Evolutionary conservation across 2,329 filamentous ascomycete species (phyloP).

Genomic region (Penicillium sp.): DNA sequence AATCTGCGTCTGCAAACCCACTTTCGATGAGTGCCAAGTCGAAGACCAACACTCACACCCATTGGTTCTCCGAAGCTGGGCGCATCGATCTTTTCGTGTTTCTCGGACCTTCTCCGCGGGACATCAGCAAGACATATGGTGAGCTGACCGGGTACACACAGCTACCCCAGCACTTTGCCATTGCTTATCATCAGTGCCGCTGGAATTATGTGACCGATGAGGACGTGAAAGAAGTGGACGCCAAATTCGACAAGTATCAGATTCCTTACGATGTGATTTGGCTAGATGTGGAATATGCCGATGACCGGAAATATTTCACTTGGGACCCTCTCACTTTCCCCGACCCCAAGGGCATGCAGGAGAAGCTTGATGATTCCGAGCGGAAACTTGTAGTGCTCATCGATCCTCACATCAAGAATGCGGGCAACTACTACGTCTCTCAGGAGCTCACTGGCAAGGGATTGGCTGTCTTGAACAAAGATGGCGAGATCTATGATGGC

Average conservation of each 20-base stretch:
- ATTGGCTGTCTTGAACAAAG: constrained; percentile 82
- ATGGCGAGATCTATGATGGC: constrained; percentile 80
- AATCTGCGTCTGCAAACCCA: constrained; percentile 66
- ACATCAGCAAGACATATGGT: constrained; percentile 74
- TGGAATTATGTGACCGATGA: constrained; percentile 99
- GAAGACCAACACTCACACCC: constrained; percentile 75
- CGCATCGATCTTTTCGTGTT: constrained; percentile 91
- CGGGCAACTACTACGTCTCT: constrained; percentile 67
- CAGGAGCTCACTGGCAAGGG: constrained; percentile 79
- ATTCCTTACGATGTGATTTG: constrained; percentile 99
- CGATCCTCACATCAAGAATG: constrained; percentile 96
- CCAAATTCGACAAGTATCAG: constrained; percentile 88
- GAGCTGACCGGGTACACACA: constrained; percentile 88
- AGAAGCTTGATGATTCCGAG: constrained; percentile 77
- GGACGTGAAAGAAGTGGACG: constrained; percentile 92
- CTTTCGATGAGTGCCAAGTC: constrained; percentile 64
- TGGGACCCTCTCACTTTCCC: constrained; percentile 88
- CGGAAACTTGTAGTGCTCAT: constrained; percentile 92
- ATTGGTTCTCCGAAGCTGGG: constrained; percentile 94
- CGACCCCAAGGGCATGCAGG: constrained; percentile 78
- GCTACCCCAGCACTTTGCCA: constrained; percentile 83
- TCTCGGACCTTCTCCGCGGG: constrained; percentile 77
- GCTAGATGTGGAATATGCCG: constrained; percentile 96
- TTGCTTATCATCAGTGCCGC: constrained; percentile 94
- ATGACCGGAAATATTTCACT: constrained; percentile 96